Conservation (phyloP, 2,329 filamentous ascomycete genomes). For the Claviceps sp. region DNA sequence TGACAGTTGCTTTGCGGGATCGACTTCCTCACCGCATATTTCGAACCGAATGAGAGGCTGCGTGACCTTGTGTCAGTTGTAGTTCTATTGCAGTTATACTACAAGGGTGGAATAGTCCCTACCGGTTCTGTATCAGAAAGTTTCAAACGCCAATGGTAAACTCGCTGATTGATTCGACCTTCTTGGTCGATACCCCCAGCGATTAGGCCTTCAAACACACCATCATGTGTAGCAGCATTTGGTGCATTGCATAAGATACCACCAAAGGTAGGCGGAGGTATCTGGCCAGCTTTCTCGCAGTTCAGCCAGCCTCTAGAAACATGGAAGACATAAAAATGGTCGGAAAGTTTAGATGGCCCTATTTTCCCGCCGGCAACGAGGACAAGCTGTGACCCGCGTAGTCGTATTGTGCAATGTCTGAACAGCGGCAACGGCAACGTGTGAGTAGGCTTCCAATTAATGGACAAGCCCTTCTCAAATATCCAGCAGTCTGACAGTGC, state of each 20-base stretch:
- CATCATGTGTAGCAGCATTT: conserved; percentile 10
- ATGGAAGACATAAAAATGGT: conserved; percentile 39
- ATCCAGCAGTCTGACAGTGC: conserved; percentile 66
- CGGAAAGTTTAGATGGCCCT: conserved; percentile 31
- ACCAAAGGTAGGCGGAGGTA: conserved; percentile 29
- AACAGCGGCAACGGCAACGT: conserved; percentile 60
- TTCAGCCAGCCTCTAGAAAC: conserved; percentile 32
- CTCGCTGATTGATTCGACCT: conserved; percentile 47
- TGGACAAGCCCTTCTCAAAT: conserved; percentile 34
- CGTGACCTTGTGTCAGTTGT: not conserved
- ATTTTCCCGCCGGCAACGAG: conserved; percentile 52
- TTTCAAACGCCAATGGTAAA: conserved; percentile 46
- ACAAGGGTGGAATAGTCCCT: not conserved
- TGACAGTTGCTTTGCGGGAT: conserved; percentile 9
- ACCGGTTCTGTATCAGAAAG: not conserved
- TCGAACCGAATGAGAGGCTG: conserved; percentile 17
- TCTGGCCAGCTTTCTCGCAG: conserved; percentile 23
- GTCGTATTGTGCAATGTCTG: conserved; percentile 52
- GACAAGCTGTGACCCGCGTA: conserved; percentile 34
- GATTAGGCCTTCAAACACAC: conserved; percentile 44
- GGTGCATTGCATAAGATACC: conserved; percentile 22
- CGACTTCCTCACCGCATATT: not conserved
- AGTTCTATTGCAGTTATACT: not conserved
- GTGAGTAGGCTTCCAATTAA: conserved; percentile 48
- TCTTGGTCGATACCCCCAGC: conserved; percentile 57